phyloP scores from a whole-genome alignment of 2,329 filamentous ascomycete genomes.

The Fusarium phyllophilum region DNA sequence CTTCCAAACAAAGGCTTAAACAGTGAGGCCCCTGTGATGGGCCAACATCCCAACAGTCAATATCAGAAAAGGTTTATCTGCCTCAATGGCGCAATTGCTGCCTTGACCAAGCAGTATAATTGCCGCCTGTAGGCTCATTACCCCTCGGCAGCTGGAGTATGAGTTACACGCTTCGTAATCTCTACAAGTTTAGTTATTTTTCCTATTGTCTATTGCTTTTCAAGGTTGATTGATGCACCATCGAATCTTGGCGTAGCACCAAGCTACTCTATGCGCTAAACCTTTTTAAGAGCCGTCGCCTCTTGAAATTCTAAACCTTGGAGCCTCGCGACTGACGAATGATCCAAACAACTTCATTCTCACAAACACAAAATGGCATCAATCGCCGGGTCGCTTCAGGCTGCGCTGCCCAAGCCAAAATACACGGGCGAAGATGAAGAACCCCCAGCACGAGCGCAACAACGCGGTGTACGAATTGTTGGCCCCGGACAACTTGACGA shows the following conservation, averaged over 20 bases:
- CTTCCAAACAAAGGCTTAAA: background rate
- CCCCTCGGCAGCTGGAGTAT: background rate
- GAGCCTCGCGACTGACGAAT: slow-evolving; percentile 34
- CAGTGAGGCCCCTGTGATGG: background rate
- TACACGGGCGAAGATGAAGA: slow-evolving; percentile 93
- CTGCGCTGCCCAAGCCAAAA: slow-evolving; percentile 86
- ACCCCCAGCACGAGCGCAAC: slow-evolving; percentile 73
- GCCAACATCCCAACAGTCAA: background rate
- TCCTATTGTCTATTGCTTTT: background rate
- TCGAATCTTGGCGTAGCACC: slow-evolving; percentile 8
- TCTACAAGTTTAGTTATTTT: background rate
- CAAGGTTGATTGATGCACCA: background rate
- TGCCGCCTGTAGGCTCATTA: background rate
- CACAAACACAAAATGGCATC: slow-evolving; percentile 65
- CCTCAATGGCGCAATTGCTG: background rate
- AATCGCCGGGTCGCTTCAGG: slow-evolving; percentile 76
- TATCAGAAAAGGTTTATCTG: background rate
- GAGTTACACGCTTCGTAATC: background rate
- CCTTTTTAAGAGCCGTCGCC: slow-evolving; percentile 45
- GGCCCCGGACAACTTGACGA: slow-evolving; percentile 83
- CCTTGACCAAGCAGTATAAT: background rate
- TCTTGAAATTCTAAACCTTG: slow-evolving; percentile 48
- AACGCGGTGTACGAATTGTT: slow-evolving; percentile 84
- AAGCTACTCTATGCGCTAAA: slow-evolving; percentile 40
- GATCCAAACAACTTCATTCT: slow-evolving; percentile 34